These are phyloP conservation scores for Hymenochaete sp. DNA, from an alignment of 1,284 basidiomycete species.

Conservation along the genomic window DNA sequence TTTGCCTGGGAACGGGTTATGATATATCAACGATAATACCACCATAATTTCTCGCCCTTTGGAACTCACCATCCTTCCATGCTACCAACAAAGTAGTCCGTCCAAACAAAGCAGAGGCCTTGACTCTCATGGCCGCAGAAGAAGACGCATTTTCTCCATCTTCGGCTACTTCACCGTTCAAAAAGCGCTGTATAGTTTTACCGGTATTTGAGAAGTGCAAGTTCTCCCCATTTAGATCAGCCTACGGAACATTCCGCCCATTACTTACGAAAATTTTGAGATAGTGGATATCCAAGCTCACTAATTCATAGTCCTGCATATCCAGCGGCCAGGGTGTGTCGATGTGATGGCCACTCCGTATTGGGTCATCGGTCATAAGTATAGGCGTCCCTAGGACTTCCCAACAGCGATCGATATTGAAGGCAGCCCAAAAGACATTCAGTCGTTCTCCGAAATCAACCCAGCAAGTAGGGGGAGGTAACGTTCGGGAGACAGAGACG, in stretches of 20 bases:
- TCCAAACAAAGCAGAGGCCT: constrained; percentile 7
- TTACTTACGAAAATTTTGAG: neutral
- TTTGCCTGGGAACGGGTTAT: no score
- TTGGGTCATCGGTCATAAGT: constrained; percentile 32
- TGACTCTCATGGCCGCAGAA: constrained; percentile 4
- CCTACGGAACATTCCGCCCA: constrained; percentile 1
- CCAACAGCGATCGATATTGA: constrained; percentile 56
- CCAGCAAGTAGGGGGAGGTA: constrained; percentile 28
- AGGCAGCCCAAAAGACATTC: constrained; percentile 63
- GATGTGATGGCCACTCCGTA: constrained; percentile 32
- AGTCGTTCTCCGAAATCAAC: constrained; percentile 56
- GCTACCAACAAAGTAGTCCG: neutral
- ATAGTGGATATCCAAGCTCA: constrained; percentile 21
- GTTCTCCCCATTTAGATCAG: neutral
- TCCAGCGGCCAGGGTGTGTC: constrained; percentile 60
- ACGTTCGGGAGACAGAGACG: neutral
- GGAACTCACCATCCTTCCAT: constrained; percentile 1
- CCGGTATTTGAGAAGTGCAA: neutral
- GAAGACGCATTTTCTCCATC: neutral
- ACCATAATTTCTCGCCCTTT: no score
- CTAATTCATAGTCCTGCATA: constrained; percentile 51
- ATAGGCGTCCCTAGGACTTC: constrained; percentile 48
- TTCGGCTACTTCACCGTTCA: constrained; percentile 2
- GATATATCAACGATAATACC: no score
- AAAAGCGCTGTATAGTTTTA: constrained; percentile 11